Base-by-base conservation (phyloP, 2,329 filamentous ascomycete genomes). In the Penicillium sp. region DNA sequence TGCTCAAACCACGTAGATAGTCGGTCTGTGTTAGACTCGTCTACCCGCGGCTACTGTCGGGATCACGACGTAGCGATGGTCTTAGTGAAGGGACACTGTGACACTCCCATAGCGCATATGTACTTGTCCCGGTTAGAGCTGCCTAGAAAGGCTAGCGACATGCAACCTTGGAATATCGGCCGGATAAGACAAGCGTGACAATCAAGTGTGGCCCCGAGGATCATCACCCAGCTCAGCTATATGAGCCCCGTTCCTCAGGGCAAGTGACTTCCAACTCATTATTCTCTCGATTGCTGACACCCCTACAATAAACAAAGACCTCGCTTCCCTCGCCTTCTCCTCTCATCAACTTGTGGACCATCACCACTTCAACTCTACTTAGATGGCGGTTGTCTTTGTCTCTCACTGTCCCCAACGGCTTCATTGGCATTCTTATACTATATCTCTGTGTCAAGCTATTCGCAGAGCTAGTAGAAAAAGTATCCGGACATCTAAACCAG, bases 361-460 rank as follows among this genome's bases (percentile, higher is more conserved):
- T 19, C 49, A 58, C 59, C 61, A 60, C 57, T 43, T 45, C 56
- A 60, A 57, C 25, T 60, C 47, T 59, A 50, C 62, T 67, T 70
- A 69, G 68, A 70, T 70, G 68, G 68, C 67, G 64, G 61, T 56
- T 65, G 54, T 69, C 56, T 70, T 56, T 65, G 46, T 69, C 56
- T 70, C 68, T 53, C 62, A 63, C 44, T 65, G 64, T 53, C 67
- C 68, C 56, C 60, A 68, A 57, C 67, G 64, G 56, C 66, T 62
- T 44, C 66, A 69, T 61, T 69, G 67, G 35, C 68, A 70, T 58
- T 60, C 58, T 31, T 70, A 70, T 62, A 69, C 67, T 36, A 70
- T 70, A 63, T 67, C 67, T 55, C 60, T 70, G 49, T 69, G 67
- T 48, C 68, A 70, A 49, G 66, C 68, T 48, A 65, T 62, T 30